Evolutionary conservation across 2,329 filamentous ascomycete genomes (phyloP).

Genomic region (Penicillium thymicola): DNA sequence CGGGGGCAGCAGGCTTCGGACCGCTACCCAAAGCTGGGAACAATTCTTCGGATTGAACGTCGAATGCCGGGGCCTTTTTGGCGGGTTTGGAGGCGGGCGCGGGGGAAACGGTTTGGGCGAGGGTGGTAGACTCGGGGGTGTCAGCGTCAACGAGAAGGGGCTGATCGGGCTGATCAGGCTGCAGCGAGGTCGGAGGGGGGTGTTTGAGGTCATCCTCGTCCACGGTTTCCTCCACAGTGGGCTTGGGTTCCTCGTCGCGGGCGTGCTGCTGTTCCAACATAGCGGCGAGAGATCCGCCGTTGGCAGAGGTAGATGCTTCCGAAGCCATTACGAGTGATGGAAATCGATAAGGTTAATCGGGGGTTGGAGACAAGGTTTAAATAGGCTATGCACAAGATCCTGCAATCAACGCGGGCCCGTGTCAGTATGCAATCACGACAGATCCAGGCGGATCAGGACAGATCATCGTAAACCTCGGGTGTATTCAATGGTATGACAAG

Average conservation of each 20-base stretch:
- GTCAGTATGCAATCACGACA: constrained; percentile 15
- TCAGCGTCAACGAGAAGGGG: constrained; percentile 6
- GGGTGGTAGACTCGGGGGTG: constrained; percentile 18
- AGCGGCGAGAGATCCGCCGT: constrained; percentile 49
- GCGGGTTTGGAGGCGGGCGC: constrained; percentile 40
- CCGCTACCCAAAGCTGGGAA: constrained; percentile 85
- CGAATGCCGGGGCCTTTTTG: constrained; percentile 54
- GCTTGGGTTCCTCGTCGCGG: constrained; percentile 54
- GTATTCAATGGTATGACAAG: background rate
- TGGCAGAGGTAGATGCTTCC: constrained; percentile 32
- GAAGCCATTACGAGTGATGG: constrained; percentile 31
- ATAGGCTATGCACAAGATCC: constrained; percentile 12
- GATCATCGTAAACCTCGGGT: background rate
- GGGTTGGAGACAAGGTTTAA: constrained; percentile 2
- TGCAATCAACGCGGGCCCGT: constrained; percentile 15
- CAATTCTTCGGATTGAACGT: constrained; percentile 83
- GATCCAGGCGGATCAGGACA: background rate
- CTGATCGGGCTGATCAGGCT: constrained; percentile 14
- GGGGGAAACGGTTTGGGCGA: constrained; percentile 30
- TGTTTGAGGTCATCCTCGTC: constrained; percentile 72
- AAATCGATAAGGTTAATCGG: constrained; percentile 2
- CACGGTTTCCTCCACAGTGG: constrained; percentile 73
- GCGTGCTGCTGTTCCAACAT: constrained; percentile 54
- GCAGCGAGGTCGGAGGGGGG: constrained; percentile 50
- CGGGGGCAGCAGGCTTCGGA: constrained; percentile 61